These are phyloP conservation scores for Phellopilus nigrolimitatus DNA, from an alignment of 1,284 basidiomycete species.

Conservation along the genomic window DNA sequence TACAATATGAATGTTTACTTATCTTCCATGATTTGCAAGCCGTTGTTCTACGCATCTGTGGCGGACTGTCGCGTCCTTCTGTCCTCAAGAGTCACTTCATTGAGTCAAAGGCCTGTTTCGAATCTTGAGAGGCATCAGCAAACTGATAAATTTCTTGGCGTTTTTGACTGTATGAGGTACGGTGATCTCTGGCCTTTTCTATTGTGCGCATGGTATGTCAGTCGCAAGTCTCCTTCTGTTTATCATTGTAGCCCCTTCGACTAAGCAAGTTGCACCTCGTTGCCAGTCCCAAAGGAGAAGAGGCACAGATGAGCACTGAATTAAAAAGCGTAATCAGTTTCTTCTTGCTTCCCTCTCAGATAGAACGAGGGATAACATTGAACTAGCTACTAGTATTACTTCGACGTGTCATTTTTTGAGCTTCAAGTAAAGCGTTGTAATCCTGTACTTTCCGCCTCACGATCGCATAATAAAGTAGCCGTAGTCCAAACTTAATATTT, in stretches of 20 bases:
- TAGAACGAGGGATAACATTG: background rate
- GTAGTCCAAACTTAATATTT: no score
- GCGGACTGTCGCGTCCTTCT: background rate
- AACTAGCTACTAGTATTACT: no score
- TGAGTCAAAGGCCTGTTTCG: no score
- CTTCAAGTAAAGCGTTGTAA: no score
- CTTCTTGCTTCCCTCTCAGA: background rate
- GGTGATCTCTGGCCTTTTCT: no score
- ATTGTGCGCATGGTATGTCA: no score
- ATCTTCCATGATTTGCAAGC: background rate
- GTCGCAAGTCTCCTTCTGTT: no score
- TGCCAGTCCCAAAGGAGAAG: conserved; percentile 3
- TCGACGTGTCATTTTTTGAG: no score
- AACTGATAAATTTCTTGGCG: background rate
- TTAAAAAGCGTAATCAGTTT: background rate
- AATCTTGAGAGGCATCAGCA: no score
- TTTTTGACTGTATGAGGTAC: background rate
- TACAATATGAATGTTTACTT: background rate
- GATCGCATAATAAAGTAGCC: no score
- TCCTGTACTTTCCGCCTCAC: no score
- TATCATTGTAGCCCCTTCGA: background rate
- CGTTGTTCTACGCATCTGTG: background rate
- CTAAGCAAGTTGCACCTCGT: background rate
- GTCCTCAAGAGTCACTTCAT: no score
- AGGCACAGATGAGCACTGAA: background rate